Conservation (phyloP, 345 rosid species). For the thale cress (Arabidopsis thaliana) region DNA sequence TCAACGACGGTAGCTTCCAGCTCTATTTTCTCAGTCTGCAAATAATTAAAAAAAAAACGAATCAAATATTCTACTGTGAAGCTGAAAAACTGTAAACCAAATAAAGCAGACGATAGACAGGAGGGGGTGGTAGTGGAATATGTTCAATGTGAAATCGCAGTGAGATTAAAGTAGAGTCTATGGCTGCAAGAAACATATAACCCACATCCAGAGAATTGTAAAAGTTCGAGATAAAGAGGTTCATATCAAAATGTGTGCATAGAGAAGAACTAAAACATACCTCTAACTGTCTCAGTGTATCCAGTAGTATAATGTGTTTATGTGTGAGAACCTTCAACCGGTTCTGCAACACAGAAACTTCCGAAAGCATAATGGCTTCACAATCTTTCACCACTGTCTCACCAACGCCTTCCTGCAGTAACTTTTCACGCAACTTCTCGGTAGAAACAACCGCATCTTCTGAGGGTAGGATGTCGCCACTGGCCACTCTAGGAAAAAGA, state of each 20-base stretch:
- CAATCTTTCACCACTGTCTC: constrained; percentile 79
- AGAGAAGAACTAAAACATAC: constrained; percentile 48
- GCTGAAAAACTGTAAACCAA: neutral
- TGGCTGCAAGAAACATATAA: constrained; percentile 2
- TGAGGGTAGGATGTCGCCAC: constrained; percentile 68
- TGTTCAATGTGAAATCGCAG: constrained; percentile 10
- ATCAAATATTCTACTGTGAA: constrained; percentile 10
- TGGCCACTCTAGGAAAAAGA: constrained; percentile 73
- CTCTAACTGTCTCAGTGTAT: constrained; percentile 89
- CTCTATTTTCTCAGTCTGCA: constrained; percentile 96
- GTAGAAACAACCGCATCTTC: constrained; percentile 84
- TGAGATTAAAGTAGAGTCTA: neutral
- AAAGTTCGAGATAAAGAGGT: neutral
- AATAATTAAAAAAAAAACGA: constrained; percentile 16
- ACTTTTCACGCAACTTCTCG: constrained; percentile 75
- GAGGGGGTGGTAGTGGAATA: constrained; percentile 15
- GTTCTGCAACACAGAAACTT: constrained; percentile 75
- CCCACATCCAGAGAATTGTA: neutral
- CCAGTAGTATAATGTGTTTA: constrained; percentile 74
- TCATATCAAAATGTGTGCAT: constrained; percentile 14
- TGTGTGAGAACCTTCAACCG: constrained; percentile 66
- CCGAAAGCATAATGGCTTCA: constrained; percentile 83
- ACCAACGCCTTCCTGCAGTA: constrained; percentile 77
- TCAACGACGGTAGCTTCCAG: constrained; percentile 97
- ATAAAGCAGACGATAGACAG: neutral